Percentiles rank a stretch among this genome's conserved stretches.
These are phyloP conservation scores for Pharus latifolius DNA, from an alignment of 176 grass and related monocot genomes.

Conservation along the genomic window DNA sequence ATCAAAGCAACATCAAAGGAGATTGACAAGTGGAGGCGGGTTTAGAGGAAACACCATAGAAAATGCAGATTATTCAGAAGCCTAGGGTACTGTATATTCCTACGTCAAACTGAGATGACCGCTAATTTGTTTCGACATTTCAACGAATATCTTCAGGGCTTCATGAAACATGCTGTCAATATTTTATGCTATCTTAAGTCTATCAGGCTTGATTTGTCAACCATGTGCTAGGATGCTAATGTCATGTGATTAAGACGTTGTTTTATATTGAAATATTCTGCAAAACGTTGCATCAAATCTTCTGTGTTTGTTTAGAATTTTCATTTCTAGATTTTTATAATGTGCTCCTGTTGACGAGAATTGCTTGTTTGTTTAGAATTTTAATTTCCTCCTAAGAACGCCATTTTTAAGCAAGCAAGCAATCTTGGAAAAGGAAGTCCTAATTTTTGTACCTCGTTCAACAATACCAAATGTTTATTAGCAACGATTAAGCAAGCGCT, in stretches of 20 bases:
- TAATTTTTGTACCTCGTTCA: background rate
- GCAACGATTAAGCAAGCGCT: background rate
- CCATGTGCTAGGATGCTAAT: slow-evolving; percentile 28
- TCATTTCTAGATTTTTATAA: background rate
- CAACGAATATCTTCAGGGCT: slow-evolving; percentile 15
- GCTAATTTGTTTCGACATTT: background rate
- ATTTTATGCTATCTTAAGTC: background rate
- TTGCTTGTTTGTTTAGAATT: background rate
- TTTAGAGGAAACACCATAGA: slow-evolving; percentile 5
- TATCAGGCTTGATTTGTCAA: slow-evolving; percentile 8
- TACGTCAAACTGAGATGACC: background rate
- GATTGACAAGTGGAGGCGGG: slow-evolving; percentile 80
- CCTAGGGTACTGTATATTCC: background rate
- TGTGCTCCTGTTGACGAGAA: background rate
- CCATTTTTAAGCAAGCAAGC: background rate
- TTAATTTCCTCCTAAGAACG: slow-evolving; percentile 4
- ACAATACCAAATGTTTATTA: background rate
- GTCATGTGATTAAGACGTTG: slow-evolving; percentile 21
- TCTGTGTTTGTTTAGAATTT: background rate
- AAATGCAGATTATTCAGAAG: background rate
- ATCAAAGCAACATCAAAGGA: slow-evolving; percentile 80
- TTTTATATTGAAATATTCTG: slow-evolving; percentile 5
- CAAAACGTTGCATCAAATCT: background rate
- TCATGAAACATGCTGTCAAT: slow-evolving; percentile 9
- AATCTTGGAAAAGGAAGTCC: background rate